Conservation (phyloP, 345 rosid genomes). For the Salix exigua region DNA sequence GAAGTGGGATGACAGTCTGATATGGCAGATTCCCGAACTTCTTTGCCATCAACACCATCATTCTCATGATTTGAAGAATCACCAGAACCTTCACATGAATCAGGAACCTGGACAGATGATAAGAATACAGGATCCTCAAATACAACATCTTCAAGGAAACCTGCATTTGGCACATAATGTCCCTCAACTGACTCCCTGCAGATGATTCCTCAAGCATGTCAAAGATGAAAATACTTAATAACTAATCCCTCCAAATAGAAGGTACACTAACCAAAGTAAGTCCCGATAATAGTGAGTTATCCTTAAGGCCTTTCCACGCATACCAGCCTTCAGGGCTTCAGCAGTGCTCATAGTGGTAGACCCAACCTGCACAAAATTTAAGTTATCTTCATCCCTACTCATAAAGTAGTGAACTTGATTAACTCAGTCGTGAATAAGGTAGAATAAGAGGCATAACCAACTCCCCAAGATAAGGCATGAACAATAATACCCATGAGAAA, state of each 20-base stretch:
- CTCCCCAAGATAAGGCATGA: background rate
- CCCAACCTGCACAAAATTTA: conserved; percentile 59
- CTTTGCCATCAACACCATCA: conserved; percentile 26
- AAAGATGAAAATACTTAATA: conserved; percentile 6
- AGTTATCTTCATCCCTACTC: background rate
- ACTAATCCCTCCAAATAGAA: conserved; percentile 6
- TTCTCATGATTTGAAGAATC: conserved; percentile 31
- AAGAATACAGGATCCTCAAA: conserved; percentile 63
- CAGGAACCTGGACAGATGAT: conserved; percentile 37
- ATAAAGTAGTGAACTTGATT: background rate
- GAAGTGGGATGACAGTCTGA: conserved; percentile 22
- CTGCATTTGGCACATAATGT: conserved; percentile 73
- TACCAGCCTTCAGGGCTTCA: conserved; percentile 79
- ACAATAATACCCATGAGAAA: background rate
- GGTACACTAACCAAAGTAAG: conserved; percentile 58
- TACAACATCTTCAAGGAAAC: conserved; percentile 76
- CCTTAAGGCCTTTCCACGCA: conserved; percentile 92
- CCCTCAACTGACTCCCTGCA: conserved; percentile 81
- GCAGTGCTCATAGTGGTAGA: conserved; percentile 72
- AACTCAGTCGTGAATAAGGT: background rate
- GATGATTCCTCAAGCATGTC: conserved; percentile 28
- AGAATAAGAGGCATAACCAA: background rate
- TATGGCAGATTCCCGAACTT: conserved; percentile 23
- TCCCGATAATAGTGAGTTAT: conserved; percentile 79
- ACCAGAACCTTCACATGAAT: conserved; percentile 36